Evolutionary conservation across 2,329 filamentous ascomycete species (phyloP), one percentile per base, ranked within the genome.

Genomic region (Pseudophaeomoniella oleicola): DNA sequence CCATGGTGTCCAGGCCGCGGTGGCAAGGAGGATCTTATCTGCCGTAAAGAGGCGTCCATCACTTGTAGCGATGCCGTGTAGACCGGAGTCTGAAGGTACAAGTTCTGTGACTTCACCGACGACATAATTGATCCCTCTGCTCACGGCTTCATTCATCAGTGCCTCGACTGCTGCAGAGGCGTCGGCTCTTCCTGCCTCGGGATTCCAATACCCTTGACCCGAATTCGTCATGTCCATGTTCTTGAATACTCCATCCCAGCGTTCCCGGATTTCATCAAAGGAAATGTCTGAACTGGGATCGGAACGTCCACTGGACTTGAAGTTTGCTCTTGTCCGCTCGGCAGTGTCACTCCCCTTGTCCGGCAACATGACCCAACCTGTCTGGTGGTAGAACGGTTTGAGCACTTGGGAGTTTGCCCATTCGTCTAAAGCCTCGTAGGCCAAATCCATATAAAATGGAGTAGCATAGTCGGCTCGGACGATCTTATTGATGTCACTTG

Each of bases 401-500:
- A 71, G 73, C 2, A 77, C 58, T 1, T 72, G 68, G 37, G 75
- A 69, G 1, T 54, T 57, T 37, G 64, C 64, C 63, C 76, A 83
- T 1, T 72, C 55, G 36, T 75, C 68, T 47, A 78, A 72, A 0
- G 78, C 72, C 55, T 82, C 75, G 17, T 81, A 63, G 0, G 71
- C 78, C 14, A 83, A 63, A 35, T 66, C 55, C 53, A 71, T 75
- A 59, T 83, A 82, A 12, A 74, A 54, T 2, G 71, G 57, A 46
- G 78, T 72, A 38, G 71, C 64, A 56, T 82, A 82, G 53, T 82
- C 78, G 34, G 76, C 73, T 39, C 78, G 73, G 12, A 82, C 66
- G 17, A 80, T 75, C 54, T 81, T 82, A 60, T 80, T 82, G 68
- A 76, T 75, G 57, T 84, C 78, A 62, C 73, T 78, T 0, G 78